Evolutionary conservation across 2,329 filamentous ascomycete genomes (phyloP).

Genomic region (Venturiaceae sp.): DNA sequence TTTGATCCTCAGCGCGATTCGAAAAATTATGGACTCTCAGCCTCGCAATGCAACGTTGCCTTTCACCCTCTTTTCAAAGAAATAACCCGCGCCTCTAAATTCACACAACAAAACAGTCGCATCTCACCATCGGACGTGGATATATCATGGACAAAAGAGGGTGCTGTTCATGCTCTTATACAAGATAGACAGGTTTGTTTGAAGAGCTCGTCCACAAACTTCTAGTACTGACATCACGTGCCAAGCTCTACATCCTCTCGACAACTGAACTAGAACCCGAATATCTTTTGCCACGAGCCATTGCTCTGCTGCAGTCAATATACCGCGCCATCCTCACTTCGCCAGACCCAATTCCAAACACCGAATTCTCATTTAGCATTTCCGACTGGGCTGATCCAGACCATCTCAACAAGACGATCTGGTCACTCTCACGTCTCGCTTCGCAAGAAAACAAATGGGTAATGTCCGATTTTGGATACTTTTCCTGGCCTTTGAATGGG

Average conservation of each 20-base stretch:
- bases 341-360: conserved; percentile 39
- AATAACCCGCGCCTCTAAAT: conserved; percentile 13
- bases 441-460: conserved; percentile 11
- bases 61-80: conserved; percentile 17
- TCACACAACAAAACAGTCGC: conserved; percentile 8
- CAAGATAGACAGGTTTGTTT: conserved; percentile 16
- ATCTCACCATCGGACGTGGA: not conserved
- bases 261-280: conserved; percentile 6
- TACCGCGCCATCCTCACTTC: conserved; percentile 43
- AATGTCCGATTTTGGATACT: conserved; percentile 15
- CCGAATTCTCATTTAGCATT: conserved; percentile 32
- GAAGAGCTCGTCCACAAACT: not conserved
- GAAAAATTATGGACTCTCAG: conserved; percentile 16
- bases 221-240: not conserved
- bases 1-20: conserved; percentile 3
- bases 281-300: conserved; percentile 16
- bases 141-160: conserved; percentile 8
- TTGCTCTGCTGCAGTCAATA: conserved; percentile 44
- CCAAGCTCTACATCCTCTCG: conserved; percentile 10
- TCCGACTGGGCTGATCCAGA: not conserved
- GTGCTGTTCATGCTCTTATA: conserved; percentile 17
- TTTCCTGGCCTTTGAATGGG: conserved; percentile 10
- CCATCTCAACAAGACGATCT: conserved; percentile 12
- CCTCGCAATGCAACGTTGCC: conserved; percentile 14
- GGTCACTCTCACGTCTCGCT: conserved; percentile 9